These are phyloP conservation scores for Catenaria anguillulae DNA, from an alignment of 371 early-diverging fungal species.

Conservation along the genomic window DNA sequence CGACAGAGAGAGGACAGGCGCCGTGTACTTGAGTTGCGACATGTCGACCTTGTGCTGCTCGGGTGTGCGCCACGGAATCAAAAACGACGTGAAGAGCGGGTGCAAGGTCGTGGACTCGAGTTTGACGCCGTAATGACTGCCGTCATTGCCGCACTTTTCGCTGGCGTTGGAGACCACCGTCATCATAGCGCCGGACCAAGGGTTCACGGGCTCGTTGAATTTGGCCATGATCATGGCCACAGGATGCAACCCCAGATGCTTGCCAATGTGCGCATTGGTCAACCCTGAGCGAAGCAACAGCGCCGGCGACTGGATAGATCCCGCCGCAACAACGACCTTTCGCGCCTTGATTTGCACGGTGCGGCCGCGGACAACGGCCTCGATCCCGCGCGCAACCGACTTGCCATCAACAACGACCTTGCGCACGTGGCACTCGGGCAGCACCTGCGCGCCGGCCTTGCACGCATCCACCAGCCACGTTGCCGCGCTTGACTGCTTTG, in stretches of 20 bases:
- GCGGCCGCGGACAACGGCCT: neutral
- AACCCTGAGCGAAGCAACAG: slow-evolving; percentile 42
- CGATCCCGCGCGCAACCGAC: neutral
- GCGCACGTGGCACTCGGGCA: slow-evolving; percentile 17
- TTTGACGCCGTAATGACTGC: slow-evolving; percentile 39
- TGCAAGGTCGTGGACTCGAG: slow-evolving; percentile 49
- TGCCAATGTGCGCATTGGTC: slow-evolving; percentile 55
- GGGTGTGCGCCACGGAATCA: slow-evolving; percentile 31
- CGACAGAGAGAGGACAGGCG: slow-evolving; percentile 37
- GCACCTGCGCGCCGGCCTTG: slow-evolving; percentile 39
- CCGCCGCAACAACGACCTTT: slow-evolving; percentile 46
- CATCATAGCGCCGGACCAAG: slow-evolving; percentile 45
- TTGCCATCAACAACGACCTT: neutral
- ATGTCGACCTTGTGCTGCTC: slow-evolving; percentile 39
- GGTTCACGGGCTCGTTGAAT: slow-evolving; percentile 33
- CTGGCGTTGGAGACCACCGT: slow-evolving; percentile 31
- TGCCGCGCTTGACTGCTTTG: slow-evolving; percentile 42
- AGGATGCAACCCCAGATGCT: slow-evolving; percentile 48
- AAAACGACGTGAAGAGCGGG: slow-evolving; percentile 27
- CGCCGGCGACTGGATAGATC: slow-evolving; percentile 51
- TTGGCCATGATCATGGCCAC: slow-evolving; percentile 39
- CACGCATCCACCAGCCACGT: slow-evolving; percentile 53
- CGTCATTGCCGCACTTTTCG: neutral
- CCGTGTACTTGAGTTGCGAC: slow-evolving; percentile 27
- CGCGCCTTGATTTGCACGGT: slow-evolving; percentile 27